phyloP scores from a whole-genome alignment of 306 rosid genomes.

The Crotalaria pallida region DNA sequence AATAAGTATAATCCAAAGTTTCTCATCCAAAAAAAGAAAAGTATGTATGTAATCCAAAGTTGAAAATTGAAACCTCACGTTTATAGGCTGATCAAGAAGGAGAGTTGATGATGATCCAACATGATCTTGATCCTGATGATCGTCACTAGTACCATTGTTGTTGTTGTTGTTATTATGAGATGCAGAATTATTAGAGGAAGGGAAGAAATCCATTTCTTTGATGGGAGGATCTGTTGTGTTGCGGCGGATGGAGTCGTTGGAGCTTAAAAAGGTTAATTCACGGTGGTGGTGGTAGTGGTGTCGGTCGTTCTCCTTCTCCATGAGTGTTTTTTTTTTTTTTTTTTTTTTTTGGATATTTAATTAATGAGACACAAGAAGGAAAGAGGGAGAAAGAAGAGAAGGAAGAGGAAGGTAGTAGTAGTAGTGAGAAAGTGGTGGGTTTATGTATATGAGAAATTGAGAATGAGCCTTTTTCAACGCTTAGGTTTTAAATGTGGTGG shows the following conservation, averaged over 20 bases:
- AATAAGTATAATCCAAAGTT: no score
- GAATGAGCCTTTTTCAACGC: constrained; percentile 12
- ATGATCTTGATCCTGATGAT: not conserved
- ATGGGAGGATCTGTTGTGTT: not conserved
- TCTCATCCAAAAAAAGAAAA: no score
- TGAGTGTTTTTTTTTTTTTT: no score
- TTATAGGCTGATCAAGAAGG: not conserved
- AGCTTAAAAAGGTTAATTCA: constrained; percentile 30
- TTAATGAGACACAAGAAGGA: not conserved
- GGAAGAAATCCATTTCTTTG: constrained; percentile 46
- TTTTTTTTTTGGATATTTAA: no score
- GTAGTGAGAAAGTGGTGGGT: not conserved
- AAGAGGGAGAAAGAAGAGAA: not conserved
- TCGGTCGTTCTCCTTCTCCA: constrained; percentile 34
- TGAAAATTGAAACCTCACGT: constrained; percentile 24
- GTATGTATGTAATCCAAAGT: no score
- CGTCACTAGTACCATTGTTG: not conserved
- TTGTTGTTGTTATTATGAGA: not conserved
- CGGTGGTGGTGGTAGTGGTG: constrained; percentile 31
- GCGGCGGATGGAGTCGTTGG: constrained; percentile 3
- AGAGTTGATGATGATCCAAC: constrained; percentile 14
- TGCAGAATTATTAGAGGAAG: not conserved
- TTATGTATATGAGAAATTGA: no score
- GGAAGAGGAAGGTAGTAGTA: not conserved
- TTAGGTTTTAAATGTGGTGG: constrained; percentile 13